Base-by-base conservation (phyloP, 2,329 filamentous ascomycete species). In the Monilinia fructigena region DNA sequence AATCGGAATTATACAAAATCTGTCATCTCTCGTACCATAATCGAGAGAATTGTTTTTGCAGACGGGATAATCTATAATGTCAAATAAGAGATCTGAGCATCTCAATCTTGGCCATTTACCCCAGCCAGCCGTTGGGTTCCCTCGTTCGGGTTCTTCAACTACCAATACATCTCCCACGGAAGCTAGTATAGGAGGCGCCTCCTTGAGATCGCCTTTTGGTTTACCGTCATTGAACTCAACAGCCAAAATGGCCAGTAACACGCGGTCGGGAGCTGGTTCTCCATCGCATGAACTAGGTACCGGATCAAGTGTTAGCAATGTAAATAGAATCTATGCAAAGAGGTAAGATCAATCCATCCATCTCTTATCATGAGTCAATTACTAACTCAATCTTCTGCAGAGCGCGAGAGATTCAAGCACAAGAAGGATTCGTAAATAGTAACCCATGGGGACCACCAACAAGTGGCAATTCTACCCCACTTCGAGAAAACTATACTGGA, bases 401-500 rank as follows among this genome's bases (percentile, higher is more conserved):
- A 76, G 93, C 95, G 72, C 87, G 95, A 78, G 95, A 99, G 79
- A 97, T 98, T 69, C 94, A 98, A 81, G 93, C 93, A 65, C 93
- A 97, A 80, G 94, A 98, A 84, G 93, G 93, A 62, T 84, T 97
- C 60, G 40, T 42, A 2, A 81, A 82, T 76, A 79, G 89, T 63
- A 87, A 89, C 75, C 89, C 90, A 54, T 98, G 95, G 95, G 93
- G 95, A 14, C 94, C 95, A 71, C 94, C 95, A 59, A 97, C 94
- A 66, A 97, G 94, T 77, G 95, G 94, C 71, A 94, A 97, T 78
- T 97, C 94, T 26, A 97, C 94, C 53, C 95, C 95, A 72, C 85
- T 99, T 62, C 92, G 95, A 75, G 95, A 98, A 98, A 81, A 97
- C 94, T 71, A 98, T 99, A 69, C 93, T 94, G 70, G 95, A 99